Base-by-base conservation (phyloP, 163 green algal species). In the Scenedesmus sp. region DNA sequence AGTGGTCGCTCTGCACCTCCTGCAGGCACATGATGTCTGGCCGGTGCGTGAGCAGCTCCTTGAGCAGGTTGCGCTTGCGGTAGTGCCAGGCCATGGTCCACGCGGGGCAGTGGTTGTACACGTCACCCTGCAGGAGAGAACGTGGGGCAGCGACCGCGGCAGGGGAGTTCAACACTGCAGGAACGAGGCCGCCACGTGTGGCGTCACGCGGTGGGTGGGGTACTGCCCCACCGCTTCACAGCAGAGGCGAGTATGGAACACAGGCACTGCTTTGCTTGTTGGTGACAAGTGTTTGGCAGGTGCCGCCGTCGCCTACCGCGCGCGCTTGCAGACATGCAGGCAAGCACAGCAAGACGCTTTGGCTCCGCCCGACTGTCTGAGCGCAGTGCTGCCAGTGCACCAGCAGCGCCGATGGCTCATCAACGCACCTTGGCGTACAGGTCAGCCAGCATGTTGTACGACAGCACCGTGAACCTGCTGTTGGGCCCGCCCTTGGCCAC, bases 371-470 rank as follows among this genome's bases (percentile, higher is more conserved):
- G n/a, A n/a, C n/a, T n/a, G n/a, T n/a, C n/a, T n/a, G n/a, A n/a
- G n/a, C n/a, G n/a, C 46, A 42, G 3, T 40, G 68, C 51, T 13
- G 49, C n/a, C 15, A n/a, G 22, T 56, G n/a, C n/a, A 72, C 33
- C 12, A 24, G 43, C 24, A 51, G 46, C 44, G 84, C 6, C 49
- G 53, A 35, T 40, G 10, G 15, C 2, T n/a, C 68, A 65, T 10
- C 49, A 53, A 30, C 94, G n/a, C 76, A 97, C 95, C 91, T 96
- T 98, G 33, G 98, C 97, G 91, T 99, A 99, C 81, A 99, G 93
- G 92, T 99, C 98, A 6, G 98, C 97, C 73, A 99, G 95, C 81
- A 99, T 94, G 95, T 99, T 99, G 96, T 99, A 99, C 9, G 95
- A 97, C 53, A 99, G 94, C 87, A 99, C 92, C 16, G 97, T 99